Percentiles rank a stretch among this genome's conserved stretches.
Conservation (phyloP, 2,329 filamentous ascomycete genomes). For the Teratosphaeria destructans region DNA sequence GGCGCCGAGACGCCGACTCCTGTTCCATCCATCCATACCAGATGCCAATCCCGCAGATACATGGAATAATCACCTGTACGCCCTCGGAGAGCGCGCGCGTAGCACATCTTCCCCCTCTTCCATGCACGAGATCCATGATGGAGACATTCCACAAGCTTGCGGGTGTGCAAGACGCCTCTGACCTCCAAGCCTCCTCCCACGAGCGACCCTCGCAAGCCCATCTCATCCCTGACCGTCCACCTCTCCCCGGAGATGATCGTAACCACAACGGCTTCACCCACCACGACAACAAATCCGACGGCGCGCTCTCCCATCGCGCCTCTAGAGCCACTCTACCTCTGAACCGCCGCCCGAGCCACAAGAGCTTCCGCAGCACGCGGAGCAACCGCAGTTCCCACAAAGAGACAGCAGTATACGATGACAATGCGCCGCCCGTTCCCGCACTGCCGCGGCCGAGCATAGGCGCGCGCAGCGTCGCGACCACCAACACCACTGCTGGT, state of each 20-base stretch:
- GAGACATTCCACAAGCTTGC: constrained; percentile 25
- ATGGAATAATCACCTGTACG: too few species aligned
- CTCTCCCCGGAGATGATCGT: constrained; percentile 12
- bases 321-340: constrained; percentile 25
- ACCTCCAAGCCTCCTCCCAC: constrained; percentile 6
- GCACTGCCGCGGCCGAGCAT: background rate
- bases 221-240: constrained; percentile 14
- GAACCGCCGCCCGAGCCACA: constrained; percentile 20
- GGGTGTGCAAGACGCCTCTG: constrained; percentile 22
- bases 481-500: background rate
- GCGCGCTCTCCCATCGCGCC: constrained; percentile 10
- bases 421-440: background rate
- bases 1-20: too few species aligned
- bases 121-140: constrained; percentile 11
- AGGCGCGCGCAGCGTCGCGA: background rate
- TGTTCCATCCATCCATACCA: too few species aligned
- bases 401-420: background rate
- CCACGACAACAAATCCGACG: constrained; percentile 2
- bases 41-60: too few species aligned
- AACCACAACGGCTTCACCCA: constrained; percentile 1
- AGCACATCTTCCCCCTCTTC: background rate
- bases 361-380: constrained; percentile 11
- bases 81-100: background rate
- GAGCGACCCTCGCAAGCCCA: constrained; percentile 11
- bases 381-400: background rate